Evolutionary conservation across 108 stramenopile genomes (phyloP), one percentile per base, ranked within the genome.

Genomic region (Skeletonema menzelii): DNA sequence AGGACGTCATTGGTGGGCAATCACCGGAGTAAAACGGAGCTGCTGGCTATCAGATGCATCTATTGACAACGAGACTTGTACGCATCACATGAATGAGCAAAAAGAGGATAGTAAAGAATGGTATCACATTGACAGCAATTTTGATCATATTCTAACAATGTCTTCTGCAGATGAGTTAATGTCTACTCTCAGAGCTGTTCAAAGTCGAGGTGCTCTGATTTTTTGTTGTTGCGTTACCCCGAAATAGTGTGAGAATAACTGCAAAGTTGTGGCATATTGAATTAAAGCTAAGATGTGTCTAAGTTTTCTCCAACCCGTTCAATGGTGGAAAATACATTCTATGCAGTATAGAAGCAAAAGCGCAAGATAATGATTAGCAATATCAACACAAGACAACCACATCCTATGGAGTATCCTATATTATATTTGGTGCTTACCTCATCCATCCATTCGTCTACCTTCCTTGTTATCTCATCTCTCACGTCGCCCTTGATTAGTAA

Each of bases 401-500:
- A n/a, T n/a, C n/a, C n/a, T n/a, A n/a, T n/a, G n/a, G n/a, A n/a
- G n/a, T n/a, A n/a, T n/a, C n/a, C n/a, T n/a, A n/a, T n/a, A n/a
- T n/a, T n/a, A n/a, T n/a, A 56, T 42, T n/a, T 27, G 13, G 17
- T 38, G 14, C 77, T 78, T 31, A 82, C 82, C 66, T 72, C 72
- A 42, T 82, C 77, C 77, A 91, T 87, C 93, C 91, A 95, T 62
- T 79, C 76, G 72, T 95, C 91, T 13, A 95, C 91, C 76, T 92
- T 87, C 30, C 77, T 58, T 14, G 74, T 76, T 66, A 95, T 91
- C 67, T 92, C 91, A 27, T 88, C 87, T 47, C 80, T 72, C 32
- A 86, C 87, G 15, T 82, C 76, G 34, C 66, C 83, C 62, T 87
- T 86, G 59, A 95, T 79, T 46, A 95, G 63, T 26, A 95, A 67